These are phyloP conservation scores for Solanum aculeatissimum DNA, from an alignment of 305 asterid genomes.

Conservation along the genomic window DNA sequence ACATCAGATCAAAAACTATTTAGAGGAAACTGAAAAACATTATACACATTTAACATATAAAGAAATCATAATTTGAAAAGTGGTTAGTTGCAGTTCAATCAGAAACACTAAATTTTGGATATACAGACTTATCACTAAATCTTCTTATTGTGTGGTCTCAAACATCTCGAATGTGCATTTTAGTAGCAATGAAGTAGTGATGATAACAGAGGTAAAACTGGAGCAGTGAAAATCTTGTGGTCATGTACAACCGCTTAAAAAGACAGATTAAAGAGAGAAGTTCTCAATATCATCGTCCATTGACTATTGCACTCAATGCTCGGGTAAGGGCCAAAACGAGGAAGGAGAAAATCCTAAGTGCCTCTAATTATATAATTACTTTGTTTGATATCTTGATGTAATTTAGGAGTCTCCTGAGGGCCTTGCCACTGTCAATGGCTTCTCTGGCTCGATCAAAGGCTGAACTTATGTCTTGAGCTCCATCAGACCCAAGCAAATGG, in stretches of 20 bases:
- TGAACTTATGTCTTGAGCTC: conserved; percentile 55
- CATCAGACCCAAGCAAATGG: conserved; percentile 87
- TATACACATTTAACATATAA: background rate
- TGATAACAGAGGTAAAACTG: background rate
- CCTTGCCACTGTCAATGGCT: conserved; percentile 82
- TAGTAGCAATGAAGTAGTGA: background rate
- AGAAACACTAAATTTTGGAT: background rate
- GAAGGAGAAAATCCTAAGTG: background rate
- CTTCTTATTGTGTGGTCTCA: background rate
- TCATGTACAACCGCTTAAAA: background rate
- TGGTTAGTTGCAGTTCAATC: background rate
- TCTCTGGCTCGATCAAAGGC: conserved; percentile 89
- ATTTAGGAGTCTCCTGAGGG: conserved; percentile 55
- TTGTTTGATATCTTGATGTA: conserved; percentile 63
- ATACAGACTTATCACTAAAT: background rate
- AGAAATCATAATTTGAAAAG: too few relatives aligned
- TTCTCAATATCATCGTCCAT: background rate
- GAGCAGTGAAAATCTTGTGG: background rate
- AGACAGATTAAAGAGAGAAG: background rate
- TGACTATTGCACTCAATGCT: background rate
- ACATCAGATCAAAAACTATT: background rate
- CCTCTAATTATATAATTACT: conserved; percentile 10
- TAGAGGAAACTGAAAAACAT: background rate
- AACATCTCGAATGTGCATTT: background rate
- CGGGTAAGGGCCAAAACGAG: background rate